These are phyloP conservation scores for Neofusicoccum umdonicola DNA, from an alignment of 2,329 filamentous ascomycete species.

Conservation along the genomic window DNA sequence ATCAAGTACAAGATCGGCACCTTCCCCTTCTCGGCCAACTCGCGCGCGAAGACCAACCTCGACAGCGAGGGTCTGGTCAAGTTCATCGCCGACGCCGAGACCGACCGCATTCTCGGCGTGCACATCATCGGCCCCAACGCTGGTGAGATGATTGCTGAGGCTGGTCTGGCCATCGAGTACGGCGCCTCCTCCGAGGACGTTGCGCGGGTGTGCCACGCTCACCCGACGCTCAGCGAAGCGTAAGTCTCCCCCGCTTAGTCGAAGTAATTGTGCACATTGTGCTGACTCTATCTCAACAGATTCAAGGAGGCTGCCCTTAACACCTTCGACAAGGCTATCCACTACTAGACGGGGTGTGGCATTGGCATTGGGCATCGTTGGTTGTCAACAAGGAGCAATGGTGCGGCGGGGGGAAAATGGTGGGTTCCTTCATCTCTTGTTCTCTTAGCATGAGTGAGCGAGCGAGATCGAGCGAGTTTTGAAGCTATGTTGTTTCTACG, in stretches of 20 bases:
- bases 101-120: slow-evolving; percentile 88
- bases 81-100: slow-evolving; percentile 94
- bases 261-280: background rate
- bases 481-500: background rate
- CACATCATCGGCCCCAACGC: slow-evolving; percentile 96
- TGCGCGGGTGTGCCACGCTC: slow-evolving; percentile 84
- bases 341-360: slow-evolving; percentile 59
- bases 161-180: slow-evolving; percentile 91
- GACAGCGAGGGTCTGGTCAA: slow-evolving; percentile 96
- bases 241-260: background rate
- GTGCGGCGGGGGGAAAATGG: background rate
- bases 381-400: background rate
- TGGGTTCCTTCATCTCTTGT: background rate
- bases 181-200: slow-evolving; percentile 79
- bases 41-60: slow-evolving; percentile 96
- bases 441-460: slow-evolving; percentile 1
- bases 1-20: slow-evolving; percentile 89
- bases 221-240: slow-evolving; percentile 92
- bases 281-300: background rate
- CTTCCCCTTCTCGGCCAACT: slow-evolving; percentile 98
- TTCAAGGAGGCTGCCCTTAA: slow-evolving; percentile 99
- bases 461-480: background rate
- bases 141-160: slow-evolving; percentile 99
- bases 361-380: background rate
- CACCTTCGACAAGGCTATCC: slow-evolving; percentile 91